Conservation (phyloP, 139 green algal genomes). For the Gonium pectorale region DNA sequence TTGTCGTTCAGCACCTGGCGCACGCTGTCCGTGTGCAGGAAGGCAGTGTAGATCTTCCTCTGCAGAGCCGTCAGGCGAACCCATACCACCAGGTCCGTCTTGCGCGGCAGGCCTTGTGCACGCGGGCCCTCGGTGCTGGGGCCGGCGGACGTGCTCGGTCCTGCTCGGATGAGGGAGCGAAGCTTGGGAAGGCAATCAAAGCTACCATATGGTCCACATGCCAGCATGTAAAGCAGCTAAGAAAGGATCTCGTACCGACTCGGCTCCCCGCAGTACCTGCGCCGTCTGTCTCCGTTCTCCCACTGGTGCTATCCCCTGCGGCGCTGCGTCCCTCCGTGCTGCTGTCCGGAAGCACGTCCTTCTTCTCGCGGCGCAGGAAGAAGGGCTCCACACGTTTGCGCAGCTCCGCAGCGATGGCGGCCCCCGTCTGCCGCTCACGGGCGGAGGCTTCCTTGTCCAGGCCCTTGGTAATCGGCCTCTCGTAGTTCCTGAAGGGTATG, state of each 20-base stretch:
- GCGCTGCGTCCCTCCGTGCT: not conserved
- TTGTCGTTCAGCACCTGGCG: slow-evolving; percentile 85
- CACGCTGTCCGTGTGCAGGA: slow-evolving; percentile 81
- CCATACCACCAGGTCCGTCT: slow-evolving; percentile 98
- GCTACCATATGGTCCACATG: not conserved
- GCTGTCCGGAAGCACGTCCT: slow-evolving; percentile 71
- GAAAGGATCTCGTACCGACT: not conserved
- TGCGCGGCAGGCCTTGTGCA: slow-evolving; percentile 61
- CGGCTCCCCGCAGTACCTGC: too few species aligned
- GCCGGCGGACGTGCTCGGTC: not conserved
- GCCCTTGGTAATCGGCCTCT: slow-evolving; percentile 60
- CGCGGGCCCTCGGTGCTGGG: slow-evolving; percentile 2
- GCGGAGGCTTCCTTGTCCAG: slow-evolving; percentile 58
- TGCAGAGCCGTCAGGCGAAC: slow-evolving; percentile 82
- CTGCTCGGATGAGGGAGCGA: not conserved
- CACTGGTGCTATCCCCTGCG: not conserved
- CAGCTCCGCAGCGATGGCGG: slow-evolving; percentile 56
- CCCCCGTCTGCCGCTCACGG: slow-evolving; percentile 68
- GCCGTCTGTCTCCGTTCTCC: not conserved
- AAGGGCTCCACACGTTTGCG: slow-evolving; percentile 80
- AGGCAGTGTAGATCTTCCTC: slow-evolving; percentile 61
- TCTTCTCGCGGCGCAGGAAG: slow-evolving; percentile 93
- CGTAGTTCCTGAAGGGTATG: slow-evolving; percentile 52
- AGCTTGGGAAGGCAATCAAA: not conserved
- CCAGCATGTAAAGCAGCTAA: not conserved